Evolutionary conservation across 768 basidiomycete genomes (phyloP).

Genomic region (Boletus rubescentipes): DNA sequence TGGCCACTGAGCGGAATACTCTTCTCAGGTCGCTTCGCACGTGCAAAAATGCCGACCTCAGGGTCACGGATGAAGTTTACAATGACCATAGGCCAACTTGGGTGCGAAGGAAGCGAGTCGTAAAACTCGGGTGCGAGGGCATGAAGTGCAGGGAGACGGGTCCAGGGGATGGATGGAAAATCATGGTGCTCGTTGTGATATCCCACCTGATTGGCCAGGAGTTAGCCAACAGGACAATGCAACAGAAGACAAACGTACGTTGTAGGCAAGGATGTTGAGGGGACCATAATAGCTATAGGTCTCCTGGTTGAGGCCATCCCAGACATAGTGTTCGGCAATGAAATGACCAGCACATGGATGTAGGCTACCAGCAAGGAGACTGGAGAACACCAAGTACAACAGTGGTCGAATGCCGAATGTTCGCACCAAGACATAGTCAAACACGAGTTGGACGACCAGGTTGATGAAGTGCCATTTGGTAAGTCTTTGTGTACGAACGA

Average conservation of each 20-base stretch:
- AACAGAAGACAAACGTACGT: conserved; percentile 52
- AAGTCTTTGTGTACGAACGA: conserved; percentile 79
- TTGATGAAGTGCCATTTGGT: conserved; percentile 88
- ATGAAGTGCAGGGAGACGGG: conserved; percentile 79
- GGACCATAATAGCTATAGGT: conserved; percentile 97
- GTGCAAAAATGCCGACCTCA: conserved; percentile 84
- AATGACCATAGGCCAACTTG: conserved; percentile 93
- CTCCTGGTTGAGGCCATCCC: conserved; percentile 91
- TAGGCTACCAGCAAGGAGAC: conserved; percentile 94
- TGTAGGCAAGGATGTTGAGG: conserved; percentile 89
- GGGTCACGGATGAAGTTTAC: conserved; percentile 91
- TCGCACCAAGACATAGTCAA: conserved; percentile 67
- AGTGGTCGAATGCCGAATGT: conserved; percentile 49
- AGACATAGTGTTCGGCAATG: conserved; percentile 95
- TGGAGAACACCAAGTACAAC: conserved; percentile 82
- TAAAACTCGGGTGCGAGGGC: conserved; percentile 91
- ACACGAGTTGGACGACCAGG: conserved; percentile 61
- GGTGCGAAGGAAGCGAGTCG: conserved; percentile 81
- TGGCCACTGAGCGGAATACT: conserved; percentile 21
- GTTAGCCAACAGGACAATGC: background rate
- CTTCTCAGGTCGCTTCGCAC: conserved; percentile 73
- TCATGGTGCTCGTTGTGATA: conserved; percentile 99
- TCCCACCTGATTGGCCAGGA: conserved; percentile 63
- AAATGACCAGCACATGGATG: conserved; percentile 98
- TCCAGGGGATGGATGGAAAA: conserved; percentile 97